Percentiles rank a stretch among this genome's conserved stretches.
Evolutionary conservation across 2,329 filamentous ascomycete species (phyloP).

Genomic region (Ambrosiella xylebori): DNA sequence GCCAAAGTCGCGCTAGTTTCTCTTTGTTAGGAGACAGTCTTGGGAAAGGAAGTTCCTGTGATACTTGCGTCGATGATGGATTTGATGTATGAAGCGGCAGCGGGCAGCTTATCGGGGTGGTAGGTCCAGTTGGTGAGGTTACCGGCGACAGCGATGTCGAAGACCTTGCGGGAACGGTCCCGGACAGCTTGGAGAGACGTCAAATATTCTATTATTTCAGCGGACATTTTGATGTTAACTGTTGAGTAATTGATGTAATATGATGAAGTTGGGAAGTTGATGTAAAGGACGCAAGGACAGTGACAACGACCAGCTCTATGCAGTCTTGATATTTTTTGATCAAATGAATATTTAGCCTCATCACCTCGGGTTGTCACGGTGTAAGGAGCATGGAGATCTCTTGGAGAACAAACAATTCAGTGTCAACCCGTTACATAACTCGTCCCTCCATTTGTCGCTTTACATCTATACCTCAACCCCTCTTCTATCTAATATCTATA

Average conservation of each 20-base stretch:
- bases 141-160: constrained; percentile 22
- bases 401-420: too few species aligned
- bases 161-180: constrained; percentile 20
- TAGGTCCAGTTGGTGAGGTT: constrained; percentile 27
- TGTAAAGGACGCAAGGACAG: too few species aligned
- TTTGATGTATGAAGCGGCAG: constrained; percentile 26
- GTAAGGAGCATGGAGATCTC: too few species aligned
- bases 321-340: too few species aligned
- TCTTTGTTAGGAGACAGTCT: not conserved
- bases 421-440: too few species aligned
- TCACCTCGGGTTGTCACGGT: too few species aligned
- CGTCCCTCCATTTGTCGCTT: too few species aligned
- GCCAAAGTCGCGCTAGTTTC: constrained; percentile 31
- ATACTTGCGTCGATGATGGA: constrained; percentile 25
- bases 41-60: not conserved
- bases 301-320: too few species aligned
- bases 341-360: too few species aligned
- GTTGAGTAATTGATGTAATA: not conserved
- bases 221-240: constrained; percentile 3
- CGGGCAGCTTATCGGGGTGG: constrained; percentile 21
- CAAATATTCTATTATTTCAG: constrained; percentile 19
- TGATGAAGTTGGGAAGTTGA: too few species aligned
- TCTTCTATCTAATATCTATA: too few species aligned
- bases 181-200: constrained; percentile 22
- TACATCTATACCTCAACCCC: too few species aligned